Base-by-base conservation (phyloP, 2,329 filamentous ascomycete genomes). In the Ceratocystis eucalypticola region DNA sequence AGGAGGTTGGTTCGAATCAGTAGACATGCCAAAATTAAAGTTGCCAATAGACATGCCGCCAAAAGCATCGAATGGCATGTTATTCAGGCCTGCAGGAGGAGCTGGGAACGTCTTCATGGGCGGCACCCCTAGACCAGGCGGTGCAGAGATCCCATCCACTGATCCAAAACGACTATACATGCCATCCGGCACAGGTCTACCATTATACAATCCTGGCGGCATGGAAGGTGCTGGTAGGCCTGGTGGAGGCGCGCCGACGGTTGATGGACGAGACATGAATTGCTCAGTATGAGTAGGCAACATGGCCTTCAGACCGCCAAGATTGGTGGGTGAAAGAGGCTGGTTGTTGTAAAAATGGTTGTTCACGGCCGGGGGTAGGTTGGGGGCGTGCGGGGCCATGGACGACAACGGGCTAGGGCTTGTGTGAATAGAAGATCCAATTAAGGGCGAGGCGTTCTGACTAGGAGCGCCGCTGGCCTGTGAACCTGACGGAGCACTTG, bases 401-500 rank as follows among this genome's bases (percentile, higher is more conserved):
- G 64, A 53, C 25, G 83, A 82, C 66, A 85, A 84, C 8, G 83
- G 84, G 44, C 83, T 82, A 20, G 84, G 85, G 68, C 85, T 87
- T 57, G 81, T 82, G 69, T 88, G 87, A 46, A 83, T 78, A 15
- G 88, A 84, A 30, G 84, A 86, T 67, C 82, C 77, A 17, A 81
- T 77, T 71, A 84, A 84, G 64, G 85, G 83, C 41, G 84, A 86
- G 8, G 79, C 78, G 68, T 80, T 81, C 68, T 85, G 82, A 69
- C 82, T 85, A 20, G 78, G 74, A 3, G 74, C 77, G 6, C 80
- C 79, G 53, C 77, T 78, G 69, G 87, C 81, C 72, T 88, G 84
- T 1, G 89, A 86, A 22, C 46, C 55, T 2, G 85, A 83, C 69
- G 88, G 85, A 2, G 90, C 88, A 63, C 85, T 87, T 5, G 84